These are phyloP conservation scores for Chlorella sp. DNA, from an alignment of 139 green algal species.

Conservation along the genomic window DNA sequence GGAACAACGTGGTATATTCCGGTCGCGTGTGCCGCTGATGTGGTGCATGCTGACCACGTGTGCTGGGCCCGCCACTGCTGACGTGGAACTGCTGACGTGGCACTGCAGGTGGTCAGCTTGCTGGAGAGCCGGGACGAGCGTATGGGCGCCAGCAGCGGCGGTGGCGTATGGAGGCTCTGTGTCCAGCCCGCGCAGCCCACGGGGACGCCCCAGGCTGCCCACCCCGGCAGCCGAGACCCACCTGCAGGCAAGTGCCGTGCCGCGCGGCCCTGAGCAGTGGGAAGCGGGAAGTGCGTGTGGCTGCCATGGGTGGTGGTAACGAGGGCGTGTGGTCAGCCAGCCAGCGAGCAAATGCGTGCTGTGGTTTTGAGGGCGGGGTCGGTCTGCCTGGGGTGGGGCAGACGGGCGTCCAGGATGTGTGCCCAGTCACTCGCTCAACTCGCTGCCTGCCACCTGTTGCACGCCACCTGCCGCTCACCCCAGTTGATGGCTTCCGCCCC, in stretches of 20 bases:
- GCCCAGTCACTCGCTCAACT: too few relatives aligned
- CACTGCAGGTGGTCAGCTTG: conserved; percentile 44
- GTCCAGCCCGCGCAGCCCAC: conserved; percentile 13
- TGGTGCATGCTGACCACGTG: neutral
- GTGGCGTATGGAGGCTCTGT: neutral
- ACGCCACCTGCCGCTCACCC: too few relatives aligned
- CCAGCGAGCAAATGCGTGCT: too few relatives aligned
- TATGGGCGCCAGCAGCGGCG: neutral
- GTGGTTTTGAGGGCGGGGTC: too few relatives aligned
- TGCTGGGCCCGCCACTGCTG: too few relatives aligned
- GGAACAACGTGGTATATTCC: too few relatives aligned
- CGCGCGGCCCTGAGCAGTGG: neutral
- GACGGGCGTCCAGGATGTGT: too few relatives aligned
- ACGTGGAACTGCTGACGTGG: neutral
- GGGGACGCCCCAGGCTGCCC: conserved; percentile 18
- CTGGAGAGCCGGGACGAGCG: conserved; percentile 49
- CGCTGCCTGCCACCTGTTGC: too few relatives aligned
- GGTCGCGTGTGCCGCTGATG: too few relatives aligned
- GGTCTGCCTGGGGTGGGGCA: too few relatives aligned
- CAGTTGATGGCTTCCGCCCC: neutral
- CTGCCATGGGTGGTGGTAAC: neutral
- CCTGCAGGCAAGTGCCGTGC: conserved; percentile 51
- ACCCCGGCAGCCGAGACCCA: conserved; percentile 58
- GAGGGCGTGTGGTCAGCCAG: too few relatives aligned
- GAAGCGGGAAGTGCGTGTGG: neutral